Percentiles rank a stretch among this genome's conserved stretches.
phyloP scores from a whole-genome alignment of 345 rosid genomes.

The Anastatica hierochuntica region DNA sequence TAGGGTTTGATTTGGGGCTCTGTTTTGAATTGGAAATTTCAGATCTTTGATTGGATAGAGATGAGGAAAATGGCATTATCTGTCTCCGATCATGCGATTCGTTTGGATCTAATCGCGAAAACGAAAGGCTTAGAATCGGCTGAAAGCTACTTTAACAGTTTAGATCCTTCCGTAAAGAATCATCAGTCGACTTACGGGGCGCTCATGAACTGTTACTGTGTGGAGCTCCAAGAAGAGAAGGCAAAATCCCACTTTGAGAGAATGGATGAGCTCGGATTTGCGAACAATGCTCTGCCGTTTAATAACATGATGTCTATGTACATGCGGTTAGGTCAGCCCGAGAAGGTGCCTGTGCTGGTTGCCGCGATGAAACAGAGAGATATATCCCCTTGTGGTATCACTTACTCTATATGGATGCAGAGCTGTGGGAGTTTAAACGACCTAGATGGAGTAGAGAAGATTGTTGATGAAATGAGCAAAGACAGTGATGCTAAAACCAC shows the following conservation, averaged over 20 bases:
- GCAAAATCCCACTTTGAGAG: conserved; percentile 45
- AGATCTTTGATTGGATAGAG: conserved; percentile 87
- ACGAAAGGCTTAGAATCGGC: conserved; percentile 50
- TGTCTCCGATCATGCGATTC: conserved; percentile 37
- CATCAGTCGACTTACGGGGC: conserved; percentile 38
- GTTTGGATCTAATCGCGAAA: conserved; percentile 56
- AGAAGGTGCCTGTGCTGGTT: conserved; percentile 44
- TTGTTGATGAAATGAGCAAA: conserved; percentile 32
- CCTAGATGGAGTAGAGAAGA: conserved; percentile 27
- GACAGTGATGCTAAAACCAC: conserved; percentile 21
- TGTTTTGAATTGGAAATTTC: background rate
- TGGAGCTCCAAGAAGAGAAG: conserved; percentile 36
- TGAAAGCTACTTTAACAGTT: conserved; percentile 40
- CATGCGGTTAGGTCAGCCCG: conserved; percentile 49
- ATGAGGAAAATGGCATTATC: conserved; percentile 43
- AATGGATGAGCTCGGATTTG: conserved; percentile 42
- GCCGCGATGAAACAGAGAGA: conserved; percentile 43
- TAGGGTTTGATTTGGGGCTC: background rate
- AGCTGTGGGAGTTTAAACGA: conserved; percentile 42
- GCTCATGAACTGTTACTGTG: conserved; percentile 61
- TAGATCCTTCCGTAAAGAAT: conserved; percentile 32
- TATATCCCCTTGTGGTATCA: conserved; percentile 19
- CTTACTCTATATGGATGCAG: conserved; percentile 56
- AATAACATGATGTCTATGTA: conserved; percentile 52
- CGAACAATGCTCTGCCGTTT: conserved; percentile 32